Conservation (phyloP, 768 basidiomycete species). For the Pleurotus citrinopileatus region DNA sequence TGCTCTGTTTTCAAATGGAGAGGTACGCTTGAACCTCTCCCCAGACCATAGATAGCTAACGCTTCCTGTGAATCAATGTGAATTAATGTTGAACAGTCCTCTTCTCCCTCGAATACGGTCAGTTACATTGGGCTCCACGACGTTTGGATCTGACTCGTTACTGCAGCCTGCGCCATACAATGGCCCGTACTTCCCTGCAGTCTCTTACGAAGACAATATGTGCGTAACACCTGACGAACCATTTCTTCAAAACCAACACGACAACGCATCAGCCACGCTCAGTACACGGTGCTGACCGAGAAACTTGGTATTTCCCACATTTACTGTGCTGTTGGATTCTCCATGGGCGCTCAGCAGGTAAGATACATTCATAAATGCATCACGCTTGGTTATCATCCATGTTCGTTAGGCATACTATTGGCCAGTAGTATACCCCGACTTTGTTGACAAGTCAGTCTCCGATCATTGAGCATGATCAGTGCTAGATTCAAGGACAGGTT, state of each 20-base stretch:
- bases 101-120: constrained; percentile 62
- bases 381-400: neutral
- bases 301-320: constrained; percentile 42
- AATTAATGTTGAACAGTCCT: no score
- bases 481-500: constrained; percentile 32
- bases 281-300: constrained; percentile 53
- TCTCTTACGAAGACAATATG: constrained; percentile 62
- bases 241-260: neutral
- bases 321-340: constrained; percentile 50
- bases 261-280: constrained; percentile 39
- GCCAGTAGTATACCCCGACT: constrained; percentile 54
- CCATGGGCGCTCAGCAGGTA: constrained; percentile 58
- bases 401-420: constrained; percentile 48
- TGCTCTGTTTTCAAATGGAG: constrained; percentile 56
- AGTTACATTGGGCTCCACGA: constrained; percentile 1
- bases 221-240: constrained; percentile 17
- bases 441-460: constrained; percentile 39
- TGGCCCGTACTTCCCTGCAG: constrained; percentile 55
- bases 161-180: constrained; percentile 50
- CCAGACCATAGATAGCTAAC: neutral
- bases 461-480: neutral
- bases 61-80: no score
- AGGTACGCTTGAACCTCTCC: constrained; percentile 28
- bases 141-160: neutral
- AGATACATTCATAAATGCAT: neutral